Base-by-base conservation (phyloP, 495 filamentous ascomycete species). In the Lepraria neglecta region DNA sequence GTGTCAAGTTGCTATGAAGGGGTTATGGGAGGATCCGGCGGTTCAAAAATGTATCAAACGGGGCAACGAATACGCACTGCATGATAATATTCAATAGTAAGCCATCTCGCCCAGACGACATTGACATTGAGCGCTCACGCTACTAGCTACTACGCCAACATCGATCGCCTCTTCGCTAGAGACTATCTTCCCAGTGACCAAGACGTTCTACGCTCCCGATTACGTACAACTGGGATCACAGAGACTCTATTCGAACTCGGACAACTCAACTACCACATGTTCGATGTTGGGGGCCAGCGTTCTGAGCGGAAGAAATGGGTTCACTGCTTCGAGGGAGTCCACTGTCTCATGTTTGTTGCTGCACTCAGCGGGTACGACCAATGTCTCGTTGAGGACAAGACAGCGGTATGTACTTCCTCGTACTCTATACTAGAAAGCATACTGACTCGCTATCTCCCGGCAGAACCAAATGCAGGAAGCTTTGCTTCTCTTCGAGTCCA, bases 401-500 rank as follows among this genome's bases (percentile, higher is more conserved):
- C 94, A 65, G 95, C 91, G 51, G 92, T 97, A 81, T 75, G 90
- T 80, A 40, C 33, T 52, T 28, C 7, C 17, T 44, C 15, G 40
- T 12, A 38, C 24, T n/a, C 15, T 27, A 40, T 51, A 2, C 30
- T 14, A 4, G 6, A 47, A 6, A 28, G 27, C 27, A 30, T 31
- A 31, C 45, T 59, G 44, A 62, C 19, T 33, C 9, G 15, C 10
- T 31, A 15, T 30, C 15, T n/a, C 19, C 12, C 24, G 17, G n/a
- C 50, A 96, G 92, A 98, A 98, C 70, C 94, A 97, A 92, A 98
- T 98, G 94, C 92, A 96, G 75, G 94, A 98, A 75, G 95, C 94
- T 5, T 81, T 98, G 62, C 97, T 96, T 85, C 82, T 98, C 19
- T 98, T 96, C 75, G 94, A 98, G 75, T 95, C 90, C 11, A 91